phyloP scores from a whole-genome alignment of 2,329 filamentous ascomycete species.

The Chaetothyriales sp. region DNA sequence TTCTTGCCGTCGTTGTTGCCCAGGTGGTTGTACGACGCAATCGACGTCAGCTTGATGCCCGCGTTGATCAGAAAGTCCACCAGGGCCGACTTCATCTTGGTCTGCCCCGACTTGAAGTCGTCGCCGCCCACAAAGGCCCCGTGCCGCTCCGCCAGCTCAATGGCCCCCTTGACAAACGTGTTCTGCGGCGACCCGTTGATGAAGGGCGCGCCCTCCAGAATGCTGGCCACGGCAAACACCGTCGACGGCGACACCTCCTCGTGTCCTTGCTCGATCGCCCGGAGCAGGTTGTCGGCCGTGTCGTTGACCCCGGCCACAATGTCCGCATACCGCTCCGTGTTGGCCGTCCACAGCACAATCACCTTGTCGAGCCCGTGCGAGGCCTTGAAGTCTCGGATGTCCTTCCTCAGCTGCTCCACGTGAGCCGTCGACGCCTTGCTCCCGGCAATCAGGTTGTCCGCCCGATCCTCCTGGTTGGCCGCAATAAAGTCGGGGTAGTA shows the following conservation, averaged over 20 bases:
- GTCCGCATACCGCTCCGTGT: conserved; percentile 93
- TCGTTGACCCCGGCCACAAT: conserved; percentile 83
- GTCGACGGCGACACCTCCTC: conserved; percentile 90
- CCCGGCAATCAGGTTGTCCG: conserved; percentile 77
- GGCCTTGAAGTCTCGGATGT: conserved; percentile 89
- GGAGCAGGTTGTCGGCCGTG: conserved; percentile 84
- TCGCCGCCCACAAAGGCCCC: conserved; percentile 89
- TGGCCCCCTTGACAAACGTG: conserved; percentile 89
- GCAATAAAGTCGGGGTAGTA: conserved; percentile 99
- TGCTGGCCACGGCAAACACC: conserved; percentile 86
- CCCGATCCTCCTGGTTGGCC: conserved; percentile 92
- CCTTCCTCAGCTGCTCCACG: conserved; percentile 81
- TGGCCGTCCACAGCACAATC: conserved; percentile 96
- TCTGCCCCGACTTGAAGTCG: conserved; percentile 99
- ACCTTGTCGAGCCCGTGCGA: conserved; percentile 80
- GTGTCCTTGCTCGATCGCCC: conserved; percentile 74
- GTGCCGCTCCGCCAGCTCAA: conserved; percentile 77
- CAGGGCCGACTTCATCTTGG: conserved; percentile 99
- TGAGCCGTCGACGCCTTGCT: conserved; percentile 74
- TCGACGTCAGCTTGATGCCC: conserved; percentile 96
- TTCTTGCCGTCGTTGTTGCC: conserved; percentile 99
- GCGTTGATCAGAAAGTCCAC: conserved; percentile 98
- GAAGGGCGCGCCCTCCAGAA: conserved; percentile 80
- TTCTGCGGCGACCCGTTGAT: conserved; percentile 99
- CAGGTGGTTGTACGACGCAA: conserved; percentile 97